These are phyloP conservation scores for Nidula niveotomentosa DNA, from an alignment of 1,284 basidiomycete species.

Conservation along the genomic window DNA sequence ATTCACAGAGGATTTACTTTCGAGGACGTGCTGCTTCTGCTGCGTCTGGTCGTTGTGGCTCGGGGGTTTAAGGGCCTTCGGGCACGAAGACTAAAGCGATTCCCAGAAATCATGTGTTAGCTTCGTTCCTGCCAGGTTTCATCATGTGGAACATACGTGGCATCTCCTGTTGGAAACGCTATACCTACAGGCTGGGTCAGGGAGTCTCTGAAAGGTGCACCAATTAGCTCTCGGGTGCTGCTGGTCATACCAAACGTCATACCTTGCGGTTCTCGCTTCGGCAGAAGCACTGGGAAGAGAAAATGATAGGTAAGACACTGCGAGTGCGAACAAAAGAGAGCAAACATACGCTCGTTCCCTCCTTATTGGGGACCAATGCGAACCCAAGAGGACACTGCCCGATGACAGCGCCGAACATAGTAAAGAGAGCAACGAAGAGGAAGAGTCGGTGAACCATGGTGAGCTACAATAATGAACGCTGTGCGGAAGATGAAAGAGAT, in stretches of 20 bases:
- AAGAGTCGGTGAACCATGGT: no score
- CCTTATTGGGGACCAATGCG: background rate
- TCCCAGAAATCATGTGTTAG: no score
- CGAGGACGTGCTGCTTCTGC: background rate
- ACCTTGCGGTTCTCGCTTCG: background rate
- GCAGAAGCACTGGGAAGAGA: background rate
- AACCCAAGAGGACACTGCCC: background rate
- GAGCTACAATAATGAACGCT: no score
- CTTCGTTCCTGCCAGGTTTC: no score
- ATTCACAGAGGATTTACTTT: background rate
- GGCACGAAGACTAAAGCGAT: background rate
- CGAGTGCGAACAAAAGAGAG: background rate
- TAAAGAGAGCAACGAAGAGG: background rate
- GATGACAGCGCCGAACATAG: background rate
- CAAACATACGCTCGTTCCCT: background rate
- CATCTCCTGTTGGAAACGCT: background rate
- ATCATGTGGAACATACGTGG: background rate
- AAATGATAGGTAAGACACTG: background rate
- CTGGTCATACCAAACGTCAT: background rate
- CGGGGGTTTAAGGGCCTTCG: background rate
- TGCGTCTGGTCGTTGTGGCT: background rate
- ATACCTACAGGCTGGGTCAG: constrained; percentile 2
- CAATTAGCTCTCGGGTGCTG: background rate
- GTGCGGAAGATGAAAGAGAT: no score
- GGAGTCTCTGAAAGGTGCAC: background rate